These are phyloP conservation scores for Talaromyces sp. DNA, from an alignment of 2,329 filamentous ascomycete genomes.

Conservation along the genomic window DNA sequence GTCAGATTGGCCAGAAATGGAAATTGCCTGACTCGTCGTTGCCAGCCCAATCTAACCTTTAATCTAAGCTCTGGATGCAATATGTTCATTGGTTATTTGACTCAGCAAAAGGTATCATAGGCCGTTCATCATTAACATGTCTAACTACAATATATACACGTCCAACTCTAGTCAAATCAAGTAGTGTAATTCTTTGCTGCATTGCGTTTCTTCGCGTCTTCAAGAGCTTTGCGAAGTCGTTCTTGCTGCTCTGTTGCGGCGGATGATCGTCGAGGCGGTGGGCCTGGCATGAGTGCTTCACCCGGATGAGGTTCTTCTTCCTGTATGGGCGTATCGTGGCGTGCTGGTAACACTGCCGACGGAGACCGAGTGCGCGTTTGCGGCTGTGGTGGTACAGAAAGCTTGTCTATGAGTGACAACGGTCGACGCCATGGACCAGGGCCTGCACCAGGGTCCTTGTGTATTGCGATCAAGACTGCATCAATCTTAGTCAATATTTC, in stretches of 20 bases:
- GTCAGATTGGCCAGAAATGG: neutral
- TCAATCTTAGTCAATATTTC: constrained; percentile 37
- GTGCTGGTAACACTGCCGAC: neutral
- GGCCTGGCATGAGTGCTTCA: constrained; percentile 21
- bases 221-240: constrained; percentile 49
- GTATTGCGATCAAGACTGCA: constrained; percentile 37
- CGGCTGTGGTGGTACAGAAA: neutral
- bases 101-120: neutral
- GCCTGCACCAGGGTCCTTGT: constrained; percentile 28
- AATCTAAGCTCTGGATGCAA: neutral
- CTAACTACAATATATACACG: neutral
- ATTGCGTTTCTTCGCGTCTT: constrained; percentile 54
- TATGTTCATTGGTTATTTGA: neutral
- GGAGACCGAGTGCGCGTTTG: constrained; percentile 6
- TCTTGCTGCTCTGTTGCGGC: constrained; percentile 44
- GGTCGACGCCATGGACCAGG: constrained; percentile 20
- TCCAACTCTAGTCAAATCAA: constrained; percentile 1
- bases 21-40: constrained; percentile 1
- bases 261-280: constrained; percentile 24
- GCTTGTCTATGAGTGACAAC: constrained; percentile 16
- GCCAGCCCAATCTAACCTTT: neutral
- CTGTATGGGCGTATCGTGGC: neutral
- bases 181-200: constrained; percentile 31
- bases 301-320: constrained; percentile 11
- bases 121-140: constrained; percentile 1